A percentile compares a stretch with the other conserved stretches of the same genome.
Conservation (phyloP, 192 early-diverging fungal species). For the Coemansia biformis region DNA sequence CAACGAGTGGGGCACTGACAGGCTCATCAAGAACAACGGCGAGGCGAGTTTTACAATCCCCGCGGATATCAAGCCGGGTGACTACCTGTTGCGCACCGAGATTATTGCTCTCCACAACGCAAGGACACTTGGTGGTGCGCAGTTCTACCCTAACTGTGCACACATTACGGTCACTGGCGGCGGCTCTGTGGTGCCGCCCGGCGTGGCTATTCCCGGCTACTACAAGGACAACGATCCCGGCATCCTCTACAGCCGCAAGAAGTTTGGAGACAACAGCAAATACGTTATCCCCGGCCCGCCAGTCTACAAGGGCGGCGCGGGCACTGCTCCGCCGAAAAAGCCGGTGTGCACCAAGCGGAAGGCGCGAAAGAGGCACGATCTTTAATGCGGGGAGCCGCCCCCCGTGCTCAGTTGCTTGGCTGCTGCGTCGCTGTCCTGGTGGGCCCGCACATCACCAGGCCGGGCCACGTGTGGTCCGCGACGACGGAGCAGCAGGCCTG, state of each 20-base stretch:
- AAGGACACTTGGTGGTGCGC: constrained; percentile 2
- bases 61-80: constrained; percentile 6
- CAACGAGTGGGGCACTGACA: constrained; percentile 16
- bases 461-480: too few relatives aligned
- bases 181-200: not conserved
- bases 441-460: too few relatives aligned
- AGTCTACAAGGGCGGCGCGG: not conserved
- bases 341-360: too few relatives aligned
- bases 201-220: constrained; percentile 15
- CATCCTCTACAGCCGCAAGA: constrained; percentile 7
- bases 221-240: constrained; percentile 13
- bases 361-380: too few relatives aligned
- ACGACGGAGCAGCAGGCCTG: too few relatives aligned
- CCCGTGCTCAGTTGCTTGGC: too few relatives aligned
- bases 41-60: constrained; percentile 14
- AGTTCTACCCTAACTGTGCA: constrained; percentile 28
- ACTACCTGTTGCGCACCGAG: constrained; percentile 25
- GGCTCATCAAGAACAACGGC: constrained; percentile 13
- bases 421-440: too few relatives aligned
- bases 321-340: not conserved
- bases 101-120: constrained; percentile 25
- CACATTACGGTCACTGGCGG: constrained; percentile 8
- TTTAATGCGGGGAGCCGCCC: too few relatives aligned
- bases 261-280: not conserved
- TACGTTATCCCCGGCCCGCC: constrained; percentile 5